Evolutionary conservation across 306 rosid genomes (phyloP).

Genomic region (Calophaca sinica): DNA sequence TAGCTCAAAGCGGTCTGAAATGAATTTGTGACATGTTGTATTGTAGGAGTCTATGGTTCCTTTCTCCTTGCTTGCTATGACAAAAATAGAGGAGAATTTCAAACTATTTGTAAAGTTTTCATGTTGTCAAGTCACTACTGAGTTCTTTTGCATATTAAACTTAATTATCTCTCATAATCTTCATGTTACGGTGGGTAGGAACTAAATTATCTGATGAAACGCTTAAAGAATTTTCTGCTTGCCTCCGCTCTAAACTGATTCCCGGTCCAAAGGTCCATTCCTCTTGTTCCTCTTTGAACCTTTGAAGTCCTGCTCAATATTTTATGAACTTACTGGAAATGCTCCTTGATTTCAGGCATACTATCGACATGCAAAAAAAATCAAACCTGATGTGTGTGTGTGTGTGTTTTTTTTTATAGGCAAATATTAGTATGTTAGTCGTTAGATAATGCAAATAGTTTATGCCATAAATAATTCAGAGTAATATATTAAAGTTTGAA

Average conservation of each 20-base stretch:
- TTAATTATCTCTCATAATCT: not conserved
- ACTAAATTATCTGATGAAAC: conserved; percentile 72
- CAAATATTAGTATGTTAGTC: too few relatives aligned
- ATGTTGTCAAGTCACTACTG: too few relatives aligned
- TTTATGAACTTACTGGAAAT: conserved; percentile 22
- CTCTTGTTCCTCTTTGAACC: conserved; percentile 25
- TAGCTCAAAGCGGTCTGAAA: not conserved
- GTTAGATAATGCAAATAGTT: too few relatives aligned
- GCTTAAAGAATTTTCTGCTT: conserved; percentile 73
- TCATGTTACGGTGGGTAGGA: conserved; percentile 55
- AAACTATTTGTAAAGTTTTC: too few relatives aligned
- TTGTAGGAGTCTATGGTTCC: conserved; percentile 83
- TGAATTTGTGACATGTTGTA: conserved; percentile 39
- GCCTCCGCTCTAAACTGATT: conserved; percentile 60
- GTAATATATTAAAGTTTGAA: too few relatives aligned
- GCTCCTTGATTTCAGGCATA: conserved; percentile 64
- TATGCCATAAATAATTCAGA: too few relatives aligned
- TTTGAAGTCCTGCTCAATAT: conserved; percentile 10
- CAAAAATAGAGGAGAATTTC: too few relatives aligned
- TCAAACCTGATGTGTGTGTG: conserved; percentile 87
- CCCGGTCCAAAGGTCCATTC: conserved; percentile 74
- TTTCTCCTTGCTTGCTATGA: conserved; percentile 74
- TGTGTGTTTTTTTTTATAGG: too few relatives aligned
- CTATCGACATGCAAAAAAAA: conserved; percentile 66
- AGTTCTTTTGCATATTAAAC: too few relatives aligned